Evolutionary conservation across 495 filamentous ascomycete genomes (phyloP), one percentile per base, ranked within the genome.

Genomic region (Penicillium riverlandense): DNA sequence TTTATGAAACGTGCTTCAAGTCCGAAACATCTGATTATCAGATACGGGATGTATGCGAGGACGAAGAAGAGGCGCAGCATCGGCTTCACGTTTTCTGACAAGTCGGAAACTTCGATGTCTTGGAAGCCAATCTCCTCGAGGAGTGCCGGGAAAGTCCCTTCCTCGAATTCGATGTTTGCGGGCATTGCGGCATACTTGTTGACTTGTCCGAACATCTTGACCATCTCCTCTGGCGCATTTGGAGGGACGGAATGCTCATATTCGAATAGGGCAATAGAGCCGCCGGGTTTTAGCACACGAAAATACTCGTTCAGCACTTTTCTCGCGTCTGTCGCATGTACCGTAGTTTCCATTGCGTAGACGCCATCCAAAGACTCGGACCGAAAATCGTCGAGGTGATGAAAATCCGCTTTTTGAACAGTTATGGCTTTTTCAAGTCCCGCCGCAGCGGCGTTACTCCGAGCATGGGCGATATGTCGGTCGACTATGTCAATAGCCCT

Each of bases 311-410:
- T 40, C 22, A 78, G 47, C 1, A 69, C 76, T 8, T 51, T 58
- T 28, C 59, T 49, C 3, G 70, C 67, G 29, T 80, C 70, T 1
- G 64, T 73, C 8, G 77, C 75, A 52, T 81, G 76, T 10, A 79
- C 77, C 22, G 80, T 66, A 0, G 76, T 80, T 49, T 81, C 77
- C 65, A 79, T 78, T 1, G 76, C 79, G 49, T 80, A 81, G 37
- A 73, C 53, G n/a, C 76, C 78, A 41, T 79, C 72, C 35, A 75
- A 63, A 0, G 66, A 70, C 8, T 48, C 53, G 33, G 49, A 39
- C 7, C 47, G 36, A 30, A 75, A 57, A 6, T 42, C 38, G 6
- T 71, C 54, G 1, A 81, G 63, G 45, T 79, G 59, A 50, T 79
- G 76, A 53, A 79, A 81, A 54, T 80, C 72, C 47, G 65, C 71